Evolutionary conservation across 306 rosid genomes (phyloP).

Genomic region (Psophocarpus tetragonolobus): DNA sequence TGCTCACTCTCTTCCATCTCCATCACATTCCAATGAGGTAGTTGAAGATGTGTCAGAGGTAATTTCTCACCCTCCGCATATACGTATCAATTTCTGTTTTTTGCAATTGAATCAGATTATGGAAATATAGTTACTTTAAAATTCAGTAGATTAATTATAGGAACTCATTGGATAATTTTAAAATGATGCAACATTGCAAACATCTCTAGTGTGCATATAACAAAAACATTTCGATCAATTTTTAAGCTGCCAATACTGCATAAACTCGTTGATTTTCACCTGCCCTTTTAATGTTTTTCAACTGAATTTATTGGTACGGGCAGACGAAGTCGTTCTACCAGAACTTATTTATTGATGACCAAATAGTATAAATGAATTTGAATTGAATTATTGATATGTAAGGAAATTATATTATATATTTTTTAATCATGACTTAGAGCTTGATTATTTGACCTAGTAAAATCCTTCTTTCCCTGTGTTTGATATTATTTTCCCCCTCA

Average conservation of each 20-base stretch:
- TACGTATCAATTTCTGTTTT: neutral
- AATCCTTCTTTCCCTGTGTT: neutral
- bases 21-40: conserved; percentile 60
- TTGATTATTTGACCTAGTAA: neutral
- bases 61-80: conserved; percentile 7
- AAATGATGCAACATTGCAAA: conserved; percentile 3
- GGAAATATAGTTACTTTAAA: neutral
- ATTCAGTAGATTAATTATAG: neutral
- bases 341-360: neutral
- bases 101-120: neutral
- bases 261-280: neutral
- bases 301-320: neutral
- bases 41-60: conserved; percentile 73
- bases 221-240: neutral
- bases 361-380: neutral
- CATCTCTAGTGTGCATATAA: neutral
- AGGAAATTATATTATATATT: neutral
- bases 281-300: neutral
- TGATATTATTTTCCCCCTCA: neutral
- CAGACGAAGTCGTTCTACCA: neutral
- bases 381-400: neutral
- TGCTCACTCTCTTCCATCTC: conserved; percentile 58
- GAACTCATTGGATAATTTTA: neutral
- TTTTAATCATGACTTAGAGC: neutral
- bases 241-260: neutral